A percentile compares a stretch with the other conserved stretches of the same genome.
phyloP scores from a whole-genome alignment of 78 protist genomes.

The Paratrimastix pyriformis region DNA sequence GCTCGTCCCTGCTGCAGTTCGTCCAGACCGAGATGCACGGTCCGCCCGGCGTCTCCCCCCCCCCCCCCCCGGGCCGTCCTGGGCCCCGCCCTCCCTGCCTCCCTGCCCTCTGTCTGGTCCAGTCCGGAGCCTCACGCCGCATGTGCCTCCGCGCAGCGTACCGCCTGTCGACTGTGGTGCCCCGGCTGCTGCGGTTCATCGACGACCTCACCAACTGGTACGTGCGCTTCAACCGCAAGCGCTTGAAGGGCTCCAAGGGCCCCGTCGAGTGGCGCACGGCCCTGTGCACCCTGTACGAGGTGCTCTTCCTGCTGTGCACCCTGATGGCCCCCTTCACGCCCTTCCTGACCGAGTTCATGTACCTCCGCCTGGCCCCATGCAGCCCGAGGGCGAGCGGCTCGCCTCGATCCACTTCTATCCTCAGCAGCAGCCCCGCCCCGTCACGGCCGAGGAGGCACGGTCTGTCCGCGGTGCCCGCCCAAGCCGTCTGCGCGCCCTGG shows the following conservation, averaged over 20 bases:
- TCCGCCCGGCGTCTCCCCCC: background rate
- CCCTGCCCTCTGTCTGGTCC: no score
- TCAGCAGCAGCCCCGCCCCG: background rate
- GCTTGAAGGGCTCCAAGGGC: constrained; percentile 44
- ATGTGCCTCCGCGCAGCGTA: constrained; percentile 67
- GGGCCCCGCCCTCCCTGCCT: background rate
- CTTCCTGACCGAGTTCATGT: constrained; percentile 87
- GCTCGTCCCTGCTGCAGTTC: constrained; percentile 57
- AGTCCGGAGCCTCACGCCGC: no score
- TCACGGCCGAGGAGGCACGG: no score
- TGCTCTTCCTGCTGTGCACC: constrained; percentile 53
- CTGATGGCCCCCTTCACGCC: constrained; percentile 98
- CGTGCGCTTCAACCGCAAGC: constrained; percentile 72
- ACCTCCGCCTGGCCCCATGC: constrained; percentile 56
- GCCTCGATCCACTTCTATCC: constrained; percentile 19
- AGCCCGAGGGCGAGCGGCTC: constrained; percentile 41
- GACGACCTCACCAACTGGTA: constrained; percentile 80
- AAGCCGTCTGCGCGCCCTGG: background rate
- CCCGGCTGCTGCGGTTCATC: constrained; percentile 65
- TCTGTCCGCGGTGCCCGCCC: no score
- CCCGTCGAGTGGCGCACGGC: constrained; percentile 28
- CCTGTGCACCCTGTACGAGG: constrained; percentile 63
- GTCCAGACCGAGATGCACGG: constrained; percentile 80
- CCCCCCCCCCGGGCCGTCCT: background rate
- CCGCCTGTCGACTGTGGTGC: constrained; percentile 97